Evolutionary conservation across 495 filamentous ascomycete species (phyloP).

Genomic region (Hyaloscypha bicolor): DNA sequence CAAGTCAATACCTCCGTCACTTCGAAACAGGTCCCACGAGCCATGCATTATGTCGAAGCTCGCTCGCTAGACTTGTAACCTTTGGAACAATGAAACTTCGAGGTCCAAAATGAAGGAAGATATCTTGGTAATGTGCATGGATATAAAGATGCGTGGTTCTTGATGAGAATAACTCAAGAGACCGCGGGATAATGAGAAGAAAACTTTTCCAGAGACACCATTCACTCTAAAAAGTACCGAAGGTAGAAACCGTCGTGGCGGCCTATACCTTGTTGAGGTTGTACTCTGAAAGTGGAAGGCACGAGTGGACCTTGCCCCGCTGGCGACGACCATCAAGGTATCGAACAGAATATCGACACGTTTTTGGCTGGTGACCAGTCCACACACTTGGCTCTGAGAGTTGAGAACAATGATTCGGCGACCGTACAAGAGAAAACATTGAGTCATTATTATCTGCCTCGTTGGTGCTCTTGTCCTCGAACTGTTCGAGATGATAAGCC

Average conservation of each 20-base stretch:
- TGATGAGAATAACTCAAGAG: background rate
- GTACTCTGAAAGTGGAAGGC: constrained; percentile 4
- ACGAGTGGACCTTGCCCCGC: background rate
- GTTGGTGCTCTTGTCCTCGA: too few relatives aligned
- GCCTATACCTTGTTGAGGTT: background rate
- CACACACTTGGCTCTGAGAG: background rate
- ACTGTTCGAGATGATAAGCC: too few relatives aligned
- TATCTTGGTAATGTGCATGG: background rate
- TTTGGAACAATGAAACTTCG: background rate
- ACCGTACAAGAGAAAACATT: background rate
- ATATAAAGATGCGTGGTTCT: background rate
- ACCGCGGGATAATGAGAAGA: background rate
- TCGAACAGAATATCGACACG: constrained; percentile 6
- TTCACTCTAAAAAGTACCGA: background rate
- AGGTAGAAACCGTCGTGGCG: constrained; percentile 6
- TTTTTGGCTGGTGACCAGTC: background rate
- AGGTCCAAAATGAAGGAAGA: background rate
- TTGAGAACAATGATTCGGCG: background rate
- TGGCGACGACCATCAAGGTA: constrained; percentile 9
- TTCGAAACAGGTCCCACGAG: constrained; percentile 14
- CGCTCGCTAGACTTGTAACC: background rate
- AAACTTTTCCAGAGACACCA: background rate
- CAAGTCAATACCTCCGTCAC: constrained; percentile 14
- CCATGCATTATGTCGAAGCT: background rate
- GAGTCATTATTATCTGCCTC: background rate